Base-by-base conservation (phyloP, 2,329 filamentous ascomycete genomes). In the Ceratocystiopsis sp. region DNA sequence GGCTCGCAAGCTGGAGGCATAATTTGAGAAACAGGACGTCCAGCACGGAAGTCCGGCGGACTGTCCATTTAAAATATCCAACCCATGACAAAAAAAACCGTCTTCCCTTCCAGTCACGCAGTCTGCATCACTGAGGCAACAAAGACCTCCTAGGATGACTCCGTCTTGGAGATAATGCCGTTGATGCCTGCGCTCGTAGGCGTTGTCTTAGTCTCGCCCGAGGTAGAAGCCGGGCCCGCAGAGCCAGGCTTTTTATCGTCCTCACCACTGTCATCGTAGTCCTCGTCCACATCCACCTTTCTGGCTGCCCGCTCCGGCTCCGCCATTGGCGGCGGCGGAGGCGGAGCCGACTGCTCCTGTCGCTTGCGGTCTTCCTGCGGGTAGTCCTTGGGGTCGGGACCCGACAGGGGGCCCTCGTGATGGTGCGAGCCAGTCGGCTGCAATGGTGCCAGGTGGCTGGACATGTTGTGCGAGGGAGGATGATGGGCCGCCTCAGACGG, bases 271-370 rank as follows among this genome's bases (percentile, higher is more conserved):
- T 96, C 89, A 58, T 96, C 89, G 54, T 98, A 96, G 58, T 96
- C 83, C 59, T 98, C 91, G 52, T 98, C 87, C 17, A 96, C 84
- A 8, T 96, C 89, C 76, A 98, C 93, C 61, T 93, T 93, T 18
- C 91, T 73, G 17, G 86, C 85, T 33, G 91, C 86, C 42, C 77
- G 66, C 59, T 82, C 77, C 11, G 86, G 84, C 62, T 96, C 89
- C 45, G 78, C 78, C 16, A 68, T 60, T 17, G 69, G 60, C 25
- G 71, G 62, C 32, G 67, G 65, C 21, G 65, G 54, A 37, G 71
- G 61, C 34, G 66, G 64, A 32, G 65, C 53, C 35, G 39, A 37
- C 35, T 67, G 65, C 32, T 71, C 68, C 43, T 64, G 59, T 41
- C 68, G 61, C 34, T 66, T 59, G 12, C 71, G 66, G 46, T 85